Percentiles rank a stretch among this genome's conserved stretches.
Evolutionary conservation across 176 grass and related monocot genomes (phyloP).

Genomic region (Carex pumila): DNA sequence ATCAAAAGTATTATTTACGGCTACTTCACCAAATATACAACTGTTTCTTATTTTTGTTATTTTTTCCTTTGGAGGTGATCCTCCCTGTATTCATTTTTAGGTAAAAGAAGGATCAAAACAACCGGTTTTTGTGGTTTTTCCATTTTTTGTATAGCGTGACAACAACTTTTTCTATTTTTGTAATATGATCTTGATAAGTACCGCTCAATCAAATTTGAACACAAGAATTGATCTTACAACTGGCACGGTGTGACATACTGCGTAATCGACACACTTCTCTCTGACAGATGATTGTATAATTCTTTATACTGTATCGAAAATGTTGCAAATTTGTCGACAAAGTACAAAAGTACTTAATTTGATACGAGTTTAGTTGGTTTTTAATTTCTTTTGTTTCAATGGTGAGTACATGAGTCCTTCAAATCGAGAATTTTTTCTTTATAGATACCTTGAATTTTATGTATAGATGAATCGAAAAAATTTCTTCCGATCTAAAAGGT

Average conservation of each 20-base stretch:
- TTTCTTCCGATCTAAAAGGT: too few species aligned
- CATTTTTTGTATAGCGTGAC: too few species aligned
- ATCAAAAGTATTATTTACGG: background rate
- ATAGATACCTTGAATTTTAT: too few species aligned
- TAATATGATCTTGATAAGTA: background rate
- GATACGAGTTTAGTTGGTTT: background rate
- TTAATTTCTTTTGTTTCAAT: background rate
- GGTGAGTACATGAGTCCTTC: background rate
- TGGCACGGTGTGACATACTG: background rate
- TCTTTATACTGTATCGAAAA: background rate
- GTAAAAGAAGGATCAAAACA: background rate
- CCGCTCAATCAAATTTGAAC: background rate
- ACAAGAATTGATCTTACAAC: background rate
- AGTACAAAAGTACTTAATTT: background rate
- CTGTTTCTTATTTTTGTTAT: too few species aligned
- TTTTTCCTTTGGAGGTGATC: background rate
- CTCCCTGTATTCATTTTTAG: background rate
- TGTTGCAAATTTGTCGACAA: background rate
- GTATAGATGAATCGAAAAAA: too few species aligned
- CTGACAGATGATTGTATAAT: background rate
- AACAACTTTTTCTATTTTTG: background rate
- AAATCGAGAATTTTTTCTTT: too few species aligned
- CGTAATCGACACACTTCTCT: background rate
- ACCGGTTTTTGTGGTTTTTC: background rate
- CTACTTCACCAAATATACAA: background rate